These are phyloP conservation scores for Monilinia aucupariae DNA, from an alignment of 2,329 filamentous ascomycete species.

Conservation along the genomic window DNA sequence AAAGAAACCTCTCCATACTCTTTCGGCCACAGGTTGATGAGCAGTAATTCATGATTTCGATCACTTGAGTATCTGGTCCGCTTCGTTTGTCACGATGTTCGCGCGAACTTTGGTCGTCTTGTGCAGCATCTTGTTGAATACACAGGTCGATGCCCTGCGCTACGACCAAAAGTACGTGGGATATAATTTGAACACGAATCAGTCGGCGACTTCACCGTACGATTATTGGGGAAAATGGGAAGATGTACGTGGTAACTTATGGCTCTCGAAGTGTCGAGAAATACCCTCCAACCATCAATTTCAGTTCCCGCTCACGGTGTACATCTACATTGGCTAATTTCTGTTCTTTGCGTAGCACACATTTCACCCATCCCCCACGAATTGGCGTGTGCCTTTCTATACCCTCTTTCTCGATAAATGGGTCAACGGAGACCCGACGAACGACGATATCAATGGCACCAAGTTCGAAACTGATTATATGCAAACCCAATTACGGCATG, in stretches of 20 bases:
- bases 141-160: constrained; percentile 16
- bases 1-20: not conserved
- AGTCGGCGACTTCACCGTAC: constrained; percentile 48
- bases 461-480: constrained; percentile 55
- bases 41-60: constrained; percentile 15
- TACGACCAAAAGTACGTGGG: constrained; percentile 16
- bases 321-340: not conserved
- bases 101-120: constrained; percentile 9
- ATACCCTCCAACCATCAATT: not conserved
- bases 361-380: constrained; percentile 50
- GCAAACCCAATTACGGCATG: constrained; percentile 58
- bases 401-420: constrained; percentile 59
- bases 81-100: constrained; percentile 17
- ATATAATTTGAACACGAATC: constrained; percentile 50
- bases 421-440: constrained; percentile 55
- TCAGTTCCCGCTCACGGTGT: not conserved
- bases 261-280: not conserved
- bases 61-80: constrained; percentile 15
- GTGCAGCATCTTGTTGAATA: constrained; percentile 11
- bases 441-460: constrained; percentile 58
- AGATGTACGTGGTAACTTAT: constrained; percentile 18
- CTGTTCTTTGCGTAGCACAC: constrained; percentile 36
- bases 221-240: constrained; percentile 54
- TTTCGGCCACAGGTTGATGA: not conserved
- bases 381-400: constrained; percentile 63